These are phyloP conservation scores for Flagelloscypha sp. DNA, from an alignment of 768 basidiomycete species.

Conservation along the genomic window DNA sequence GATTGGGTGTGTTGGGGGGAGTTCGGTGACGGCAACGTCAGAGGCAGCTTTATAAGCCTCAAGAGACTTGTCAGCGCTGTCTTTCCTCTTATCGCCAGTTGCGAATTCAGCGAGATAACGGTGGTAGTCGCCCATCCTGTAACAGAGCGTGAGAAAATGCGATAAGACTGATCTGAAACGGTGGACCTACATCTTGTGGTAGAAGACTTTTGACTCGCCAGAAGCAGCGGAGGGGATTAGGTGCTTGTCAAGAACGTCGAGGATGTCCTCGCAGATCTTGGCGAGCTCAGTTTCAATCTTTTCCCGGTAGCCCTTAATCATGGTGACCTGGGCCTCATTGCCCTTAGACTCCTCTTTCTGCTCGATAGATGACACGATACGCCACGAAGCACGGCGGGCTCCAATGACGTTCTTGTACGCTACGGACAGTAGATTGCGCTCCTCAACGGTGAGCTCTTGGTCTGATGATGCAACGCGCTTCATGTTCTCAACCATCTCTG, in stretches of 20 bases:
- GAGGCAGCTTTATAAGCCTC: constrained; percentile 98
- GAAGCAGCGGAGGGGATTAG: constrained; percentile 94
- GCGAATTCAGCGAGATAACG: constrained; percentile 98
- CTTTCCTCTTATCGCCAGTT: constrained; percentile 94
- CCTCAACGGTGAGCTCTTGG: constrained; percentile 97
- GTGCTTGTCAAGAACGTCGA: constrained; percentile 95
- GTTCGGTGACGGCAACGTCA: constrained; percentile 92
- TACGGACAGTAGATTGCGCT: constrained; percentile 95
- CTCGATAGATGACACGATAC: constrained; percentile 97
- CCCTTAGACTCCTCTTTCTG: constrained; percentile 99
- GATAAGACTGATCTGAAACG: background rate
- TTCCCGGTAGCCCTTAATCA: constrained; percentile 97
- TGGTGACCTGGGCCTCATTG: constrained; percentile 89
- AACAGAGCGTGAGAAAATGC: constrained; percentile 12
- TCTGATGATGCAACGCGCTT: constrained; percentile 96
- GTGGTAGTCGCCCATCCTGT: constrained; percentile 98
- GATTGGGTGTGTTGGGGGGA: constrained; percentile 94
- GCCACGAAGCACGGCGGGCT: constrained; percentile 95
- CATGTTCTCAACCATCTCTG: constrained; percentile 99
- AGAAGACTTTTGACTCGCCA: constrained; percentile 98
- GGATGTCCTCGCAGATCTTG: constrained; percentile 98
- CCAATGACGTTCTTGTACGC: constrained; percentile 99
- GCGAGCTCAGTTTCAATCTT: constrained; percentile 96
- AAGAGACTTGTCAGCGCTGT: constrained; percentile 94
- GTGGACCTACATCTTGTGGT: constrained; percentile 91